Conservation (phyloP, 805 yeast genomes). For the Kregervanrija delftensis region DNA sequence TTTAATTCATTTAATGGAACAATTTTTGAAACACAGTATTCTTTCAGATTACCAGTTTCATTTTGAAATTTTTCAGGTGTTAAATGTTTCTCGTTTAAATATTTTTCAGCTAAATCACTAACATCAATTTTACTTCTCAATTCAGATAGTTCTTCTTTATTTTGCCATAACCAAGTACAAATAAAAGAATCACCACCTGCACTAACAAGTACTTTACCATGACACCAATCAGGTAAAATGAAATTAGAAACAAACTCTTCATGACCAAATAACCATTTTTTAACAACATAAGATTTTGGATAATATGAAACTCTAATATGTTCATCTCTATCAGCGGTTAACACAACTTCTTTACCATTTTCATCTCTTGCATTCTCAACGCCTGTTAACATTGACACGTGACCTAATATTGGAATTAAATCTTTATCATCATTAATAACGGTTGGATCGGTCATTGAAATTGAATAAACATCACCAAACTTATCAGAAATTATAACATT, state of each 20-base stretch:
- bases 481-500: constrained; percentile 77
- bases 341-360: constrained; percentile 42
- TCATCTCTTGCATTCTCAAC: constrained; percentile 39
- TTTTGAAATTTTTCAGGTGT: constrained; percentile 62
- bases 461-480: constrained; percentile 86
- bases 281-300: constrained; percentile 73
- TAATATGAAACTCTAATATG: constrained; percentile 80
- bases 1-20: constrained; percentile 24
- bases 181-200: constrained; percentile 89
- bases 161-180: constrained; percentile 73
- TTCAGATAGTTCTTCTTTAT: constrained; percentile 22
- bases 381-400: constrained; percentile 93
- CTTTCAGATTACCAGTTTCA: constrained; percentile 39
- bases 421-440: constrained; percentile 33
- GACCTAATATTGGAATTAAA: constrained; percentile 77
- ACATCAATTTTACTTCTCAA: constrained; percentile 34
- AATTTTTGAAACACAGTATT: constrained; percentile 40
- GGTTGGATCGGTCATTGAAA: constrained; percentile 35
- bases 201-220: constrained; percentile 50
- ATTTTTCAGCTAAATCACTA: constrained; percentile 32
- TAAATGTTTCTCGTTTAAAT: constrained; percentile 48
- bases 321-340: constrained; percentile 92
- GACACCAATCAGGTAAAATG: constrained; percentile 43
- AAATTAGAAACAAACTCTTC: constrained; percentile 71
- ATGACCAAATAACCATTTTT: constrained; percentile 84